Conservation (phyloP, 805 yeast genomes). For the Blastobotrys muscicola region DNA sequence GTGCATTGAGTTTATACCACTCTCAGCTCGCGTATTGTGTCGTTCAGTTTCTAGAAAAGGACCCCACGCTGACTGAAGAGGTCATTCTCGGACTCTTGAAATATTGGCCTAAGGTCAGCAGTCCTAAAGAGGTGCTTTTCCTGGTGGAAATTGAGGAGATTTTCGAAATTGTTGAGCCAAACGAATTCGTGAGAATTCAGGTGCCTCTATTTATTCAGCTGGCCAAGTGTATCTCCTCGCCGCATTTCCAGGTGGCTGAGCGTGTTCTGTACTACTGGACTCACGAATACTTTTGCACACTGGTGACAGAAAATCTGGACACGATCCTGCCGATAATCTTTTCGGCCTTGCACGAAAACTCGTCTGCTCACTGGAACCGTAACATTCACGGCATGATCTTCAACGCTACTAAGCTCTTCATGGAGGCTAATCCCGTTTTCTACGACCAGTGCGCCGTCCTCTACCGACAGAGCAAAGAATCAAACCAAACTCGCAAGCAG, state of each 20-base stretch:
- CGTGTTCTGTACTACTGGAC: constrained; percentile 91
- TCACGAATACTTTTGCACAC: constrained; percentile 82
- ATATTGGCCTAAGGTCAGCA: constrained; percentile 94
- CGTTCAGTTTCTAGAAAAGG: constrained; percentile 93
- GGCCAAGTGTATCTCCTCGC: constrained; percentile 85
- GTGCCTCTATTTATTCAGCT: constrained; percentile 90
- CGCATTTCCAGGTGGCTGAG: constrained; percentile 96
- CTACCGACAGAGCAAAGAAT: constrained; percentile 71
- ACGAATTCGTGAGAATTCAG: constrained; percentile 83
- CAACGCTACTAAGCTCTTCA: constrained; percentile 81
- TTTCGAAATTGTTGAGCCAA: constrained; percentile 90
- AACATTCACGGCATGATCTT: constrained; percentile 86
- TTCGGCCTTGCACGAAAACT: constrained; percentile 79
- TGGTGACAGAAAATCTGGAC: constrained; percentile 82
- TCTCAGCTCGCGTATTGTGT: constrained; percentile 97
- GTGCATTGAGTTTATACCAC: constrained; percentile 81
- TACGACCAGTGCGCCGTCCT: constrained; percentile 89
- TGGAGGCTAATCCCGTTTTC: constrained; percentile 84
- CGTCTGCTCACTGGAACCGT: constrained; percentile 82
- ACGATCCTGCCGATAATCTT: constrained; percentile 87
- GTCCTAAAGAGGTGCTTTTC: constrained; percentile 94
- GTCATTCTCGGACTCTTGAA: constrained; percentile 89
- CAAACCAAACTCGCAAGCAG: constrained; percentile 52
- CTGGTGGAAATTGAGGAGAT: constrained; percentile 94
- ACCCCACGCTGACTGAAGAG: constrained; percentile 84